Percentiles rank a stretch among this genome's conserved stretches.
Evolutionary conservation across 192 early-diverging fungal genomes (phyloP).

Genomic region (Phycomyces nitens): DNA sequence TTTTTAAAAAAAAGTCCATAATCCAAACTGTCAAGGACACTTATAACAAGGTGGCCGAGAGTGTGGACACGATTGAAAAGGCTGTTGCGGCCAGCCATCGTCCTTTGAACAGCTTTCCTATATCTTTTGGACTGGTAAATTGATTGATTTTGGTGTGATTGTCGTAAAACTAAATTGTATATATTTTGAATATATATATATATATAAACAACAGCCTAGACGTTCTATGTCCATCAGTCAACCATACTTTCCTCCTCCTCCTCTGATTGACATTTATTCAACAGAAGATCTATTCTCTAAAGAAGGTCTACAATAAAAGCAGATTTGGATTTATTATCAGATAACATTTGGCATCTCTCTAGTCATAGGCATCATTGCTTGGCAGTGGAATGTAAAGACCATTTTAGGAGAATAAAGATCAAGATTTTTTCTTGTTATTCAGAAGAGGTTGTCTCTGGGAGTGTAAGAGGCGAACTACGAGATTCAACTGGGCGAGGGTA

Average conservation of each 20-base stretch:
- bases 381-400: too few species aligned
- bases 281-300: not conserved
- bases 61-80: conserved; percentile 14
- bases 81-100: conserved; percentile 5
- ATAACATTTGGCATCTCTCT: too few species aligned
- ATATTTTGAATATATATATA: not conserved
- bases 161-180: not conserved
- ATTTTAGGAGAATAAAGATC: too few species aligned
- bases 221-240: not conserved
- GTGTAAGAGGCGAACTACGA: too few species aligned
- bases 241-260: conserved; percentile 20
- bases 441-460: too few species aligned
- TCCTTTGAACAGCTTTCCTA: not conserved
- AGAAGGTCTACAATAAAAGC: not conserved
- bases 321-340: too few species aligned
- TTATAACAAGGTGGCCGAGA: conserved; percentile 18
- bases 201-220: not conserved
- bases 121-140: conserved; percentile 10
- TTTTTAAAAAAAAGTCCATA: conserved; percentile 2
- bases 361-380: too few species aligned
- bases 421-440: too few species aligned
- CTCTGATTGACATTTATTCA: conserved; percentile 11
- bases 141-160: not conserved
- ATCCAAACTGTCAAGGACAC: conserved; percentile 17
- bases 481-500: too few species aligned